Percentiles rank a stretch among this genome's conserved stretches.
phyloP scores from a whole-genome alignment of 1,284 basidiomycete genomes.

The Leccinum subrobustum region DNA sequence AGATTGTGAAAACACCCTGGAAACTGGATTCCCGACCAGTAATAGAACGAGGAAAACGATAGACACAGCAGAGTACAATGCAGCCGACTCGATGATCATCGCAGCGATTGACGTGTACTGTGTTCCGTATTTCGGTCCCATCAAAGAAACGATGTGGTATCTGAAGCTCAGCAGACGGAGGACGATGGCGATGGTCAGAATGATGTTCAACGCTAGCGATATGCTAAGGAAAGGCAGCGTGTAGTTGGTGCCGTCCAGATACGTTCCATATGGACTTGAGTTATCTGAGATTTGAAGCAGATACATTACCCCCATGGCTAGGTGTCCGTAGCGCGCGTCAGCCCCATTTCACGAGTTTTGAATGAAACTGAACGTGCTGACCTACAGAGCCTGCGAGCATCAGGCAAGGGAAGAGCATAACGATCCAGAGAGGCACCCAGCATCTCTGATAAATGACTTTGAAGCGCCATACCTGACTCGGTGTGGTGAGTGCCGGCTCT shows the following conservation, averaged over 20 bases:
- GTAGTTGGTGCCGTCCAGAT: not conserved
- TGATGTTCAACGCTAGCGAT: not conserved
- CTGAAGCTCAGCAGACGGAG: not conserved
- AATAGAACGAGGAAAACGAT: not conserved
- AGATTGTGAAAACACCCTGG: not conserved
- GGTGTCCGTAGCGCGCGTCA: not conserved
- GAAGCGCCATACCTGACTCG: not conserved
- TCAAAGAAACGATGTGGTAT: not conserved
- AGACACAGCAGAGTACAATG: not conserved
- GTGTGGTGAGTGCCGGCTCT: not conserved
- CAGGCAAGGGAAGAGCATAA: not conserved
- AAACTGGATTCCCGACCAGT: not conserved
- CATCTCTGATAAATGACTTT: not conserved
- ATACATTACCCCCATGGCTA: not conserved
- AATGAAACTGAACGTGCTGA: not conserved
- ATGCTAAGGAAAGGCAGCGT: not conserved
- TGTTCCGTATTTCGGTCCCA: not conserved
- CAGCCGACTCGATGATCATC: not conserved
- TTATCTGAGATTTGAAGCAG: not conserved
- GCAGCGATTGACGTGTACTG: not conserved
- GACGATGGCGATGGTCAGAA: not conserved
- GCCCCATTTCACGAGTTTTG: not conserved
- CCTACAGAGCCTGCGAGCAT: not conserved
- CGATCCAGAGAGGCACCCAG: not conserved
- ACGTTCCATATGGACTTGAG: not conserved